Evolutionary conservation across 495 filamentous ascomycete species (phyloP).

Genomic region (Oidiodendron maius): DNA sequence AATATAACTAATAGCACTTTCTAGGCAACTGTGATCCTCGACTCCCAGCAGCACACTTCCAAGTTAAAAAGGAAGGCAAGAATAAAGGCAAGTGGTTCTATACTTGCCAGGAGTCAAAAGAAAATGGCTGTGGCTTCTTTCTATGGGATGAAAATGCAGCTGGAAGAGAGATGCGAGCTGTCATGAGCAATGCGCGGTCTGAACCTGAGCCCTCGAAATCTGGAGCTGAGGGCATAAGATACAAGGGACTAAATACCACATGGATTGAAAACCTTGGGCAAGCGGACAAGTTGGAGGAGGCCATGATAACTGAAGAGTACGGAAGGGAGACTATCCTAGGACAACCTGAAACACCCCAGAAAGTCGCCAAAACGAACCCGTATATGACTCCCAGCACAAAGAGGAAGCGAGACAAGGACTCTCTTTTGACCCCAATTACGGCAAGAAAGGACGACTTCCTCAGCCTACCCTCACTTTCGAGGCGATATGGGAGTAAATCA

Average conservation of each 20-base stretch:
- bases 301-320: conserved; percentile 11
- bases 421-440: conserved; percentile 20
- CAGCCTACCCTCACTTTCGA: conserved; percentile 16
- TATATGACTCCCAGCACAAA: conserved; percentile 45
- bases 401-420: conserved; percentile 39
- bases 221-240: conserved; percentile 6
- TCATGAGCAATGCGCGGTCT: conserved; percentile 39
- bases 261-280: neutral
- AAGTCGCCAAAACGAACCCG: conserved; percentile 33
- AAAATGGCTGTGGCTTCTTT: conserved; percentile 59
- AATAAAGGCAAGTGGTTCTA: conserved; percentile 69
- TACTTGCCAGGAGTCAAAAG: conserved; percentile 50
- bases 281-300: conserved; percentile 13
- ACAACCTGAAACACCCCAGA: conserved; percentile 36
- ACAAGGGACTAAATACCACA: conserved; percentile 12
- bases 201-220: conserved; percentile 4
- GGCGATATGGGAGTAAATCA: conserved; percentile 10
- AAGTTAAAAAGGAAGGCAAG: conserved; percentile 57
- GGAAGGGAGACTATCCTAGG: conserved; percentile 11
- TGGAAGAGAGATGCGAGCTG: conserved; percentile 42
- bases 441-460: conserved; percentile 15
- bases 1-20: conserved; percentile 7
- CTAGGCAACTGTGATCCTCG: conserved; percentile 60
- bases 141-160: conserved; percentile 62
- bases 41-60: conserved; percentile 50